Conservation (phyloP, 2,329 filamentous ascomycete species). For the Xylaria arbuscula region DNA sequence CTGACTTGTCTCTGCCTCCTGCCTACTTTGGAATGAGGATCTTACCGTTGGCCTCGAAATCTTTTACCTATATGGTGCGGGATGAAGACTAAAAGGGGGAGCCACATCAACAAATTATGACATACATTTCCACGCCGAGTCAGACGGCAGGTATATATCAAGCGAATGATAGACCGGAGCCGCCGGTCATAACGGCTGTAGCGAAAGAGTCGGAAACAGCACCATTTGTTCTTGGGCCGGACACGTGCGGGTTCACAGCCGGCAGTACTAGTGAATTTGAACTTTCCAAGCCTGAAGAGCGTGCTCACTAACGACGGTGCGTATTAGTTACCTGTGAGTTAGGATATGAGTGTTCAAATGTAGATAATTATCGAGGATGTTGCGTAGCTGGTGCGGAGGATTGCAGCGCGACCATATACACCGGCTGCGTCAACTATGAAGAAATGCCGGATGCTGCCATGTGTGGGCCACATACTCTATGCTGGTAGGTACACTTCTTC, state of each 20-base stretch:
- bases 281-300: background rate
- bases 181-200: conserved; percentile 37
- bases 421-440: conserved; percentile 44
- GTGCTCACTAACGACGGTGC: conserved; percentile 26
- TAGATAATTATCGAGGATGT: conserved; percentile 47
- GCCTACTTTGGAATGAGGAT: background rate
- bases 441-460: conserved; percentile 33
- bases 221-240: conserved; percentile 42
- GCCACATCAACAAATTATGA: conserved; percentile 41
- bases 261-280: conserved; percentile 43
- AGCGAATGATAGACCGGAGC: conserved; percentile 11
- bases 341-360: conserved; percentile 46
- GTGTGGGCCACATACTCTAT: conserved; percentile 47
- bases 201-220: conserved; percentile 25
- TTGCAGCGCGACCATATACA: conserved; percentile 47
- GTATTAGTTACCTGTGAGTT: conserved; percentile 46
- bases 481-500: conserved; percentile 44
- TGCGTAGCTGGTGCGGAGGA: conserved; percentile 41
- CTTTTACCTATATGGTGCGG: conserved; percentile 34
- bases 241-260: conserved; percentile 48
- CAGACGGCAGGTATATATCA: conserved; percentile 29
- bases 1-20: background rate
- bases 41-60: background rate
- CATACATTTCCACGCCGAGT: conserved; percentile 41
- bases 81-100: conserved; percentile 39